These are phyloP conservation scores for Triticum timopheevii DNA, from an alignment of 176 grass and related monocot genomes.

Conservation along the genomic window DNA sequence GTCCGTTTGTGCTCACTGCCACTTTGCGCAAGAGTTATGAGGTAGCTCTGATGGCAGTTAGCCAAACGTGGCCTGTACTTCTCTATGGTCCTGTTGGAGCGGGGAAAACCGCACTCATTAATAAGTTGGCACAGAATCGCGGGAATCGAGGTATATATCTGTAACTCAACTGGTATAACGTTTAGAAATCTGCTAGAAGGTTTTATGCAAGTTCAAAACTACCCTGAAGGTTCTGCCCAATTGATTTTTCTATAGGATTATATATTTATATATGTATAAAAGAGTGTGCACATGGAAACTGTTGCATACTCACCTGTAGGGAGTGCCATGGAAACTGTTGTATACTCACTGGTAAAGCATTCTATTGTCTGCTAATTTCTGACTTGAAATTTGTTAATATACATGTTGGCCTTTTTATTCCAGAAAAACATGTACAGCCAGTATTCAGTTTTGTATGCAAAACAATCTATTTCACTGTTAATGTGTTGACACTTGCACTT, in stretches of 20 bases:
- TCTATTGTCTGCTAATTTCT: conserved; percentile 1
- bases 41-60: conserved; percentile 69
- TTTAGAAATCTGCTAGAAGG: background rate
- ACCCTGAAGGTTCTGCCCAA: background rate
- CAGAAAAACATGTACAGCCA: background rate
- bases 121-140: conserved; percentile 53
- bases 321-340: background rate
- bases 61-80: conserved; percentile 86
- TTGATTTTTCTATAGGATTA: background rate
- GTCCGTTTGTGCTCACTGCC: conserved; percentile 63
- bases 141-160: conserved; percentile 68
- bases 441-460: background rate
- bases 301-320: background rate
- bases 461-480: background rate
- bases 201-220: conserved; percentile 11
- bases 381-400: conserved; percentile 22
- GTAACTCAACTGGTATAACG: background rate
- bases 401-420: background rate
- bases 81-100: conserved; percentile 84
- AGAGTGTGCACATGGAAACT: background rate
- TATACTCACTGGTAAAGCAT: background rate
- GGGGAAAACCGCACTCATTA: conserved; percentile 89
- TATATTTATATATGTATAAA: background rate
- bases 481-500: conserved; percentile 6
- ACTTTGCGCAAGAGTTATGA: conserved; percentile 74